phyloP scores from a whole-genome alignment of 2,329 filamentous ascomycete genomes.

The Trichoderma asperellum region DNA sequence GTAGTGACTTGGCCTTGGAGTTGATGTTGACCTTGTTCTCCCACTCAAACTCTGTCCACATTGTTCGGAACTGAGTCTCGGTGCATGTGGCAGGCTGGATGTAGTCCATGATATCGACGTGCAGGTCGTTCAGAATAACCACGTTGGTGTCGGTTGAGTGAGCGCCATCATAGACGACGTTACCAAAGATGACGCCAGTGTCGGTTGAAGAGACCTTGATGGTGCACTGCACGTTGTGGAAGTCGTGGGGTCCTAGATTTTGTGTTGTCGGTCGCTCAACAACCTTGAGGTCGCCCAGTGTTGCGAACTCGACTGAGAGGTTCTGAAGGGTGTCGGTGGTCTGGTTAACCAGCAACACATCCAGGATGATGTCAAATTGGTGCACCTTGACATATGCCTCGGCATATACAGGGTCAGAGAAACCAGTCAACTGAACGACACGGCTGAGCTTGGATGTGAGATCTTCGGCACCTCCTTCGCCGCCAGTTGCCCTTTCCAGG shows the following conservation, averaged over 20 bases:
- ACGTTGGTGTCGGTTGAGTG: conserved; percentile 93
- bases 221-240: conserved; percentile 97
- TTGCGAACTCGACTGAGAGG: conserved; percentile 97
- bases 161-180: conserved; percentile 94
- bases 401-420: conserved; percentile 98
- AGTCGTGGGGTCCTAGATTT: conserved; percentile 92
- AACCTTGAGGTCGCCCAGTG: conserved; percentile 94
- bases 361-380: conserved; percentile 97
- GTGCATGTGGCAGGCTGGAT: conserved; percentile 96
- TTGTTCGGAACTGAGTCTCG: conserved; percentile 98
- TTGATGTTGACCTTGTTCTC: conserved; percentile 99
- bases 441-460: conserved; percentile 91
- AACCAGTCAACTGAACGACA: conserved; percentile 95
- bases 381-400: conserved; percentile 99
- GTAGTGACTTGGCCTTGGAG: conserved; percentile 88
- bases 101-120: conserved; percentile 99
- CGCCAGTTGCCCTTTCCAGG: conserved; percentile 90
- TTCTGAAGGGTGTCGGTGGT: conserved; percentile 96
- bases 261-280: conserved; percentile 96
- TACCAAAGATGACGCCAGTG: conserved; percentile 97
- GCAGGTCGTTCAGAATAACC: conserved; percentile 95
- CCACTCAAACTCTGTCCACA: conserved; percentile 99
- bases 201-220: conserved; percentile 99
- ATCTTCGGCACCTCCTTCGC: conserved; percentile 81
- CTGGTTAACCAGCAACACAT: conserved; percentile 96